A percentile compares a stretch with the other conserved stretches of the same genome.
phyloP scores from a whole-genome alignment of 148 eudicot genomes.

The Nyssa sinensis region DNA sequence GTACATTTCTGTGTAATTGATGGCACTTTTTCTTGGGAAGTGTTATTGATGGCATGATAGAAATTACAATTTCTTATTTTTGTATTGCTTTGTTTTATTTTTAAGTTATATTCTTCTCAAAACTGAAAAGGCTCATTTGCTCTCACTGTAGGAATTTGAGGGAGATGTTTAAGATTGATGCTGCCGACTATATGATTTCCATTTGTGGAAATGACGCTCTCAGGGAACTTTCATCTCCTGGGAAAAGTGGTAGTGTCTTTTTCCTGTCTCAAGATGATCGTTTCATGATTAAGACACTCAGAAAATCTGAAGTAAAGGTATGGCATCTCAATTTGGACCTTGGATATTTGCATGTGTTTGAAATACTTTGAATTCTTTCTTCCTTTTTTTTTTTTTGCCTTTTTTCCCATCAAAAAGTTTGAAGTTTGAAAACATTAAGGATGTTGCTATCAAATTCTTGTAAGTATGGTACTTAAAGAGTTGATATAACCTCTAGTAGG shows the following conservation, averaged over 20 bases:
- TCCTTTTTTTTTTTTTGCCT: neutral
- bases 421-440: neutral
- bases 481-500: too few species aligned
- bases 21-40: too few species aligned
- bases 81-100: neutral
- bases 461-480: too few species aligned
- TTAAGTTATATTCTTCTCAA: constrained; percentile 9
- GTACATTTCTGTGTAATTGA: too few species aligned
- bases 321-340: constrained; percentile 12
- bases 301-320: constrained; percentile 97
- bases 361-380: neutral
- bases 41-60: neutral
- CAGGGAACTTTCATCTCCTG: constrained; percentile 95
- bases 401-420: neutral
- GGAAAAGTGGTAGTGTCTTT: constrained; percentile 97
- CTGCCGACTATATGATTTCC: constrained; percentile 99
- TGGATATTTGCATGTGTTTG: constrained; percentile 4
- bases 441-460: constrained; percentile 4
- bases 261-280: constrained; percentile 97
- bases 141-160: constrained; percentile 65
- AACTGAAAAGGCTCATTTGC: neutral
- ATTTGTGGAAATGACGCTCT: constrained; percentile 97
- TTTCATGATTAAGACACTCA: constrained; percentile 94
- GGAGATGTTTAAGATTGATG: constrained; percentile 95
- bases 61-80: neutral